Conservation (phyloP, 805 yeast species). For the Debaryomyces maramus region DNA sequence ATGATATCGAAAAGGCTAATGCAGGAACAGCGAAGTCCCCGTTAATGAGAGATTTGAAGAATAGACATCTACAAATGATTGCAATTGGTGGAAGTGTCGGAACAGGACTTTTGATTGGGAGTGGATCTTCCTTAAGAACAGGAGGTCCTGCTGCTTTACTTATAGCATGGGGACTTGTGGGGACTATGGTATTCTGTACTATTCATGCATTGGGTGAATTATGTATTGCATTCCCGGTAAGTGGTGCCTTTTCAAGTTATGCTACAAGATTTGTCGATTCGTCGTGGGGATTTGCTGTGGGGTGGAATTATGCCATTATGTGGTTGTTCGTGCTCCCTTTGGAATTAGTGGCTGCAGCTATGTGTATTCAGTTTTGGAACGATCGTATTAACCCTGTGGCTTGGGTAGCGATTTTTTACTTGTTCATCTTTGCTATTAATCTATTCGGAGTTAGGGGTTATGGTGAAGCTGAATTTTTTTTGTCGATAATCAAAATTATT, state of each 20-base stretch:
- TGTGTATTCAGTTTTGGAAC: slow-evolving; percentile 37
- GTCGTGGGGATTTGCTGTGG: slow-evolving; percentile 43
- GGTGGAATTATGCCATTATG: slow-evolving; percentile 40
- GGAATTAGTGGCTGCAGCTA: slow-evolving; percentile 40
- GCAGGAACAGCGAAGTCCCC: slow-evolving; percentile 36
- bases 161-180: slow-evolving; percentile 58
- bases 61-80: slow-evolving; percentile 59
- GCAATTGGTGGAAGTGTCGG: slow-evolving; percentile 75
- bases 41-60: slow-evolving; percentile 43
- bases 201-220: slow-evolving; percentile 67
- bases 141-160: slow-evolving; percentile 49
- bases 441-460: slow-evolving; percentile 39
- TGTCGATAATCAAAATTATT: slow-evolving; percentile 32
- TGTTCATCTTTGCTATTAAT: slow-evolving; percentile 29
- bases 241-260: slow-evolving; percentile 41
- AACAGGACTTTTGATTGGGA: slow-evolving; percentile 54
- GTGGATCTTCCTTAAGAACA: slow-evolving; percentile 41
- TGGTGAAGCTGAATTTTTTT: slow-evolving; percentile 37
- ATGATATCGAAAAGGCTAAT: slow-evolving; percentile 37
- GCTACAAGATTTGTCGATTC: slow-evolving; percentile 39
- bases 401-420: slow-evolving; percentile 37
- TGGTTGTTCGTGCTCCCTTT: slow-evolving; percentile 39
- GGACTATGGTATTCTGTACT: slow-evolving; percentile 57
- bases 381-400: slow-evolving; percentile 35
- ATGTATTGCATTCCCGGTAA: slow-evolving; percentile 49